These are phyloP conservation scores for Plasmopara muralis DNA, from an alignment of 352 stramenopile genomes.

Conservation along the genomic window DNA sequence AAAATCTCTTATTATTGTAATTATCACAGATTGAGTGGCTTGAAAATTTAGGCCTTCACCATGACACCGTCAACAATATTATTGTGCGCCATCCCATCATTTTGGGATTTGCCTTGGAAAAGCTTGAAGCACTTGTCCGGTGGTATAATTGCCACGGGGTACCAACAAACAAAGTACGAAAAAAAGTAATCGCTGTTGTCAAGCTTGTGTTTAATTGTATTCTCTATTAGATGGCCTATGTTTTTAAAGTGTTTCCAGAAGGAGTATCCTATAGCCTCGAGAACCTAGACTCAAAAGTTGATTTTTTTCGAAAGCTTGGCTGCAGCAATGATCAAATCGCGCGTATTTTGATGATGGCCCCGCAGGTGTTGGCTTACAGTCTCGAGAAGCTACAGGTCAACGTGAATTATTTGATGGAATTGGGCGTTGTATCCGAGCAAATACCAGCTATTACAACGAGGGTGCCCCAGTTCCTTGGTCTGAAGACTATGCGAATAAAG, in stretches of 20 bases:
- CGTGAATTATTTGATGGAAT: conserved; percentile 21
- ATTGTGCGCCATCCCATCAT: conserved; percentile 39
- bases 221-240: conserved; percentile 37
- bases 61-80: conserved; percentile 22
- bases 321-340: conserved; percentile 30
- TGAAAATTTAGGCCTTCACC: conserved; percentile 23
- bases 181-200: neutral
- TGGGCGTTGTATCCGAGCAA: conserved; percentile 26
- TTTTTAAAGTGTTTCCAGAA: conserved; percentile 46
- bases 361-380: conserved; percentile 34
- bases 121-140: conserved; percentile 20
- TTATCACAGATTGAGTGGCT: conserved; percentile 28
- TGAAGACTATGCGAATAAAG: conserved; percentile 33
- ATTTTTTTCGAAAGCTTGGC: conserved; percentile 29
- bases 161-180: conserved; percentile 20
- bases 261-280: conserved; percentile 24
- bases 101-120: conserved; percentile 28
- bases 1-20: neutral
- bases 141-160: conserved; percentile 41
- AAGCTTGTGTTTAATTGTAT: neutral
- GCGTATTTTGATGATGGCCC: conserved; percentile 32
- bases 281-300: conserved; percentile 42
- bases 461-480: conserved; percentile 34
- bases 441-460: conserved; percentile 29
- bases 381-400: conserved; percentile 32